phyloP scores from a whole-genome alignment of 768 basidiomycete species.

The Paxillus involutus region DNA sequence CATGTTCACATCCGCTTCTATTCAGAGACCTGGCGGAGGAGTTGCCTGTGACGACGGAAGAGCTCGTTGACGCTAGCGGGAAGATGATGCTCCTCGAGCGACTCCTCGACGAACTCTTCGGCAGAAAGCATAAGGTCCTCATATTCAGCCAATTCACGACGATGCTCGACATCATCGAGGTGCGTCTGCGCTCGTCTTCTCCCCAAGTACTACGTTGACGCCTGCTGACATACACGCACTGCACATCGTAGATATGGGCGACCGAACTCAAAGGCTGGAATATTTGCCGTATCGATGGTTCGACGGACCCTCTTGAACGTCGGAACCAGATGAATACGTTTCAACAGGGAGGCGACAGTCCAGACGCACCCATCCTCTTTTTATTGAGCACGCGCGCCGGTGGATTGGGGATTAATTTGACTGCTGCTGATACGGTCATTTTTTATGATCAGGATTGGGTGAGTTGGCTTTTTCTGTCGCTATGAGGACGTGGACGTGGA shows the following conservation, averaged over 20 bases:
- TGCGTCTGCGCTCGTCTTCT: constrained; percentile 28
- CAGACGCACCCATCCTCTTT: constrained; percentile 72
- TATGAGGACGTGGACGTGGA: too few species aligned
- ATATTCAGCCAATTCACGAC: constrained; percentile 93
- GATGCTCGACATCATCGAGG: constrained; percentile 95
- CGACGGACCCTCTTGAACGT: constrained; percentile 77
- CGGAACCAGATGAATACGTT: constrained; percentile 83
- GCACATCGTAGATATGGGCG: constrained; percentile 63
- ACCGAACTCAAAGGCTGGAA: constrained; percentile 76
- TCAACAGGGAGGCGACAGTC: constrained; percentile 65
- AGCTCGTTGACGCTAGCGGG: constrained; percentile 83
- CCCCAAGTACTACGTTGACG: too few species aligned
- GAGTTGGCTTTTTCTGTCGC: background rate
- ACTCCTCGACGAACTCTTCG: constrained; percentile 79
- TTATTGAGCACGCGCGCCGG: constrained; percentile 93
- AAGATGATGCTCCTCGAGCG: constrained; percentile 98
- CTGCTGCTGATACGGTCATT: constrained; percentile 50
- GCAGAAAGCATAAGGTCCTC: constrained; percentile 79
- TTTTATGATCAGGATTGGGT: constrained; percentile 27
- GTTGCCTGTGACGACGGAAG: constrained; percentile 62
- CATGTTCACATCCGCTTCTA: constrained; percentile 89
- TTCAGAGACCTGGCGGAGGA: constrained; percentile 50
- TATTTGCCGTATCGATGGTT: constrained; percentile 92
- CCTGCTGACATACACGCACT: background rate
- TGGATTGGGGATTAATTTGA: constrained; percentile 94